Percentiles rank a stretch among this genome's conserved stretches.
These are phyloP conservation scores for Xylariaceae sp. DNA, from an alignment of 2,329 filamentous ascomycete species.

Conservation along the genomic window DNA sequence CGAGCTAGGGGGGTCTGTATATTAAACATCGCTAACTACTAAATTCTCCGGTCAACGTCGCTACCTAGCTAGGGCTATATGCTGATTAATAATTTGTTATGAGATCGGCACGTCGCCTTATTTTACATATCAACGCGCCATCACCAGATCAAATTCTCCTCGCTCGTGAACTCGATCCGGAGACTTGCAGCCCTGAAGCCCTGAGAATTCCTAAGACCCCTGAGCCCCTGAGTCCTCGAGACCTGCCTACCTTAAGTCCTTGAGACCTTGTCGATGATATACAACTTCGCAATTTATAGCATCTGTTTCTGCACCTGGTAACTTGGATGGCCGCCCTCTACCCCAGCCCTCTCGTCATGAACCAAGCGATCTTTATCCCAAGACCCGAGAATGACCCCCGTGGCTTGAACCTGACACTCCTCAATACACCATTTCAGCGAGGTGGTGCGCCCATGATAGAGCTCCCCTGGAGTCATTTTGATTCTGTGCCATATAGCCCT, in stretches of 20 bases:
- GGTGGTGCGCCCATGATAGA: conserved; percentile 2
- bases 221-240: too few species aligned
- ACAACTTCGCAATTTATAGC: background rate
- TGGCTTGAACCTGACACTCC: background rate
- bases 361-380: conserved; percentile 1
- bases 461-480: conserved; percentile 1
- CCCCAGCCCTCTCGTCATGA: background rate
- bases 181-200: background rate
- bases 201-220: too few species aligned
- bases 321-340: background rate
- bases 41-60: background rate
- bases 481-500: background rate
- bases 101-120: background rate
- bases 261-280: background rate
- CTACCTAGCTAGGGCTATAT: background rate
- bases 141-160: background rate
- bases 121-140: background rate
- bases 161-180: background rate
- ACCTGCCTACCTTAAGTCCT: too few species aligned
- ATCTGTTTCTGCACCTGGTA: background rate
- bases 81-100: background rate
- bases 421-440: background rate
- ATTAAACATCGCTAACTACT: background rate
- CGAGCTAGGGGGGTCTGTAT: background rate
- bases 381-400: background rate